Base-by-base conservation (phyloP, 2,329 filamentous ascomycete genomes). In the Neopestalotiopsis sp. region DNA sequence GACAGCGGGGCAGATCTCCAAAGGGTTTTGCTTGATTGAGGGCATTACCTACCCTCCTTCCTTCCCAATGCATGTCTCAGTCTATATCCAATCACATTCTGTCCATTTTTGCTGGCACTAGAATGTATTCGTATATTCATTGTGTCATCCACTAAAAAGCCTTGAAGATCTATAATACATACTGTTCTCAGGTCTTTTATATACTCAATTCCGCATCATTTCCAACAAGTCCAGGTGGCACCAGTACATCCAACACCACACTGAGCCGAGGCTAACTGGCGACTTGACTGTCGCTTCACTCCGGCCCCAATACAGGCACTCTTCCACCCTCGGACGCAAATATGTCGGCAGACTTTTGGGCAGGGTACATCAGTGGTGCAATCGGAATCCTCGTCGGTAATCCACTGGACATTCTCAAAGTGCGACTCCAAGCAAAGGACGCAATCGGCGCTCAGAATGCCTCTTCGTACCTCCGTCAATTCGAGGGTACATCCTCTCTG, bases 281-380 rank as follows among this genome's bases (percentile, higher is more conserved):
- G 24, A 28, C n/a, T 5, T 28, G 24, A 59, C 9, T 59, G n/a
- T 13, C 24, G 24, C 57, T 28, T 10, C 24, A 53, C 45, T 53
- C 45, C n/a, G 45, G 14, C 45, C n/a, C 45, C 45, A 53, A 53
- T 17, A 53, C 45, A 53, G n/a, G 45, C 45, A n/a, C 1, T 7
- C 45, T 53, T 9, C n/a, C 45, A 9, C 9, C 17, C 45, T 53
- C 45, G 3, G 45, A 53, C 45, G 45, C 45, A 53, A n/a, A 49
- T 67, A 95, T 96, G 93, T 93, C 93, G 65, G 89, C 94, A 74
- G 95, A 97, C 79, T 98, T 98, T 81, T 97, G 93, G 93, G 93
- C 95, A 69, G 94, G 95, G 76, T 79, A 79, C 53, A 69, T 79
- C 64, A 77, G 78, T 61, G 77, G 71, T 28, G 77, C 77, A 6